Evolutionary conservation across 768 basidiomycete genomes (phyloP).

Genomic region (Termitomyces sp.): DNA sequence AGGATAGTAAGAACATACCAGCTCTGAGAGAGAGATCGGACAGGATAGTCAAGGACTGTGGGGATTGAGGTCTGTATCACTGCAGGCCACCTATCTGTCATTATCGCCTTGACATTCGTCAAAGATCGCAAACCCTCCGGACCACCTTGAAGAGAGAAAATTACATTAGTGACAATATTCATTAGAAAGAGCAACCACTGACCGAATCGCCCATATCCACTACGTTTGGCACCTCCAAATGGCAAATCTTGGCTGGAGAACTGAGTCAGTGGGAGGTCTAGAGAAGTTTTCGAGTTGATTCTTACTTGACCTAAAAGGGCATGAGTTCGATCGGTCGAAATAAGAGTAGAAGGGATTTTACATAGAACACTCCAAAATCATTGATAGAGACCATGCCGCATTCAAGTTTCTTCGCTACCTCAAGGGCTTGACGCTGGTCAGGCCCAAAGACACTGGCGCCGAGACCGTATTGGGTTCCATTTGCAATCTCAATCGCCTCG

Average conservation of each 20-base stretch:
- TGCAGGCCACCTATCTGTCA: slow-evolving; percentile 81
- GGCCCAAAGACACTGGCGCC: slow-evolving; percentile 95
- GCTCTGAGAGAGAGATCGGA: slow-evolving; percentile 65
- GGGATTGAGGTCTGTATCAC: slow-evolving; percentile 84
- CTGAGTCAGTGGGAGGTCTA: not conserved
- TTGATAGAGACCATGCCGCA: slow-evolving; percentile 98
- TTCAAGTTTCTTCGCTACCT: slow-evolving; percentile 76
- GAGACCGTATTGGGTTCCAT: slow-evolving; percentile 82
- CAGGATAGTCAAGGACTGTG: slow-evolving; percentile 77
- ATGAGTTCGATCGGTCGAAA: not conserved
- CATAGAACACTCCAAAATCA: slow-evolving; percentile 88
- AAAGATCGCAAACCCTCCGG: slow-evolving; percentile 88
- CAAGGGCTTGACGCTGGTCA: slow-evolving; percentile 67
- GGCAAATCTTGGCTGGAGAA: slow-evolving; percentile 74
- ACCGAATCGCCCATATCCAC: slow-evolving; percentile 94
- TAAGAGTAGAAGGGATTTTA: slow-evolving; percentile 26
- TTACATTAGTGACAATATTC: slow-evolving; percentile 5
- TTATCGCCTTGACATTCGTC: slow-evolving; percentile 85
- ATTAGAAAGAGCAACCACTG: slow-evolving; percentile 15
- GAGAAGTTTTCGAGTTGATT: not conserved
- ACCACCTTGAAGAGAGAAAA: slow-evolving; percentile 55
- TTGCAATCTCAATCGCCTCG: slow-evolving; percentile 84
- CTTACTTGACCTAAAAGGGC: slow-evolving; percentile 59
- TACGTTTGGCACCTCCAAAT: slow-evolving; percentile 89
- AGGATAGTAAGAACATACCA: slow-evolving; percentile 44